Conservation (phyloP, 177 flowering plant species). For the Telopea speciosissima region DNA sequence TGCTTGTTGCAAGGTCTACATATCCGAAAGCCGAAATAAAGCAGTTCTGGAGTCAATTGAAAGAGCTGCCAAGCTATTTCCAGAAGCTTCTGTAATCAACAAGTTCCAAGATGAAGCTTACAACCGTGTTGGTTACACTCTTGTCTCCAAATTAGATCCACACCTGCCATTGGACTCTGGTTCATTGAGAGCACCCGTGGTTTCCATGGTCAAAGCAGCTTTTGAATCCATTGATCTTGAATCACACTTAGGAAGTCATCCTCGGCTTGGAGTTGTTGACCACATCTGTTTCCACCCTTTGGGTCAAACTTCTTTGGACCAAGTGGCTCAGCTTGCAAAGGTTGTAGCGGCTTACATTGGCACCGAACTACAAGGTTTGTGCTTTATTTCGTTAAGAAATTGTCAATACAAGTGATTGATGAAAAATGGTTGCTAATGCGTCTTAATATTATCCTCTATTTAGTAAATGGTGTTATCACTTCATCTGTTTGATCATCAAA, state of each 20-base stretch:
- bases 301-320: slow-evolving; percentile 46
- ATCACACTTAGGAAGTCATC: slow-evolving; percentile 74
- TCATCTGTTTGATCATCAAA: neutral
- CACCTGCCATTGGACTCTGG: slow-evolving; percentile 17
- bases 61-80: slow-evolving; percentile 52
- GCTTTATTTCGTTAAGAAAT: neutral
- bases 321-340: slow-evolving; percentile 51
- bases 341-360: slow-evolving; percentile 67
- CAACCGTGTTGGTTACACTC: slow-evolving; percentile 86
- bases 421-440: no score
- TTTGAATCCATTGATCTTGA: slow-evolving; percentile 52
- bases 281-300: slow-evolving; percentile 87
- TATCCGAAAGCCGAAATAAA: slow-evolving; percentile 78
- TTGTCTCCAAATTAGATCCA: slow-evolving; percentile 53
- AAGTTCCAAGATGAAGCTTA: slow-evolving; percentile 78
- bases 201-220: slow-evolving; percentile 80
- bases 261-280: slow-evolving; percentile 86
- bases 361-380: slow-evolving; percentile 61
- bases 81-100: slow-evolving; percentile 58
- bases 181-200: slow-evolving; percentile 45
- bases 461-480: neutral
- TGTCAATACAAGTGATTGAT: neutral
- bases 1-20: slow-evolving; percentile 82
- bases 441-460: neutral
- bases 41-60: slow-evolving; percentile 64